These are phyloP conservation scores for Pseudopithomyces maydicus DNA, from an alignment of 2,329 filamentous ascomycete species.

Conservation along the genomic window DNA sequence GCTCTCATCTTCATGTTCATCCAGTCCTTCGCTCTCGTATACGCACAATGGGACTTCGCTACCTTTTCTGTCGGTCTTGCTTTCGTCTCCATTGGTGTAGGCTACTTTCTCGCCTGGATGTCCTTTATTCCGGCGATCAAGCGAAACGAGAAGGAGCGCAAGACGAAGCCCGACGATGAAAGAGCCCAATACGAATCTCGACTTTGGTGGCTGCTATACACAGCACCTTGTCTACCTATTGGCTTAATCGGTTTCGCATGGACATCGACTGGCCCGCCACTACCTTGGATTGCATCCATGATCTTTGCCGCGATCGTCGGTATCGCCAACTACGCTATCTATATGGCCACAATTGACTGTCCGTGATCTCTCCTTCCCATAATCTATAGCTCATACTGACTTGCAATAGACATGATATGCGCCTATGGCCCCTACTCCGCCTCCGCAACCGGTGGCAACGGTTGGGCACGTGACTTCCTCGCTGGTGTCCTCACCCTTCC, in stretches of 20 bases:
- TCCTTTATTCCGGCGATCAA: conserved; percentile 61
- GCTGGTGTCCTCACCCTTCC: conserved; percentile 75
- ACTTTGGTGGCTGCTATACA: conserved; percentile 68
- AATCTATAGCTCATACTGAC: not conserved
- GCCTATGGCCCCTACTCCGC: conserved; percentile 76
- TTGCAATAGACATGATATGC: conserved; percentile 64
- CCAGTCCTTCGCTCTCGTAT: conserved; percentile 71
- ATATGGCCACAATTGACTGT: conserved; percentile 81
- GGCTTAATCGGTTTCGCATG: conserved; percentile 75
- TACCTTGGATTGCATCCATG: conserved; percentile 73
- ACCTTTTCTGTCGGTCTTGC: conserved; percentile 63
- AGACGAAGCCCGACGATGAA: conserved; percentile 34
- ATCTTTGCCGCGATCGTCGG: conserved; percentile 71
- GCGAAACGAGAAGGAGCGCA: conserved; percentile 41
- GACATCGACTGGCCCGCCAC: conserved; percentile 66
- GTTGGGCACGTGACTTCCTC: conserved; percentile 75
- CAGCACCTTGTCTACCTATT: conserved; percentile 66
- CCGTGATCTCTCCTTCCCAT: not conserved
- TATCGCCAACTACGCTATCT: conserved; percentile 73
- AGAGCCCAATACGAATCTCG: conserved; percentile 55
- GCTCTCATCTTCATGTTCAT: conserved; percentile 81
- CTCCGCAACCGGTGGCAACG: conserved; percentile 78
- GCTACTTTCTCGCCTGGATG: conserved; percentile 68
- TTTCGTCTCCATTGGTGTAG: conserved; percentile 64
- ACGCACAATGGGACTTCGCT: conserved; percentile 69